phyloP scores from a whole-genome alignment of 495 filamentous ascomycete genomes.

The Astrothelium subdiscretum region DNA sequence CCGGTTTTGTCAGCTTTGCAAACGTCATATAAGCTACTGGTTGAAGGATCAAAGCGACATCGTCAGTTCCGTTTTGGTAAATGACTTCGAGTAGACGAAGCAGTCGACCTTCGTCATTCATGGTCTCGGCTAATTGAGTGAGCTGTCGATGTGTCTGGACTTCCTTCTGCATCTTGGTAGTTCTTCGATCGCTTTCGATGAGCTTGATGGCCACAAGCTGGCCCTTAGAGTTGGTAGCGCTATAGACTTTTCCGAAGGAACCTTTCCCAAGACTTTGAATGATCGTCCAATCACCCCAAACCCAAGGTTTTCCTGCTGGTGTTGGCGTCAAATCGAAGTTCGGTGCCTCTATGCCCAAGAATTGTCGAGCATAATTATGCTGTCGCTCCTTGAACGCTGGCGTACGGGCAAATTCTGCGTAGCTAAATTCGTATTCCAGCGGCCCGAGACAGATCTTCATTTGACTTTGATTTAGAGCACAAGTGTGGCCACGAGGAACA shows the following conservation, averaged over 20 bases:
- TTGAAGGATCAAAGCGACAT: background rate
- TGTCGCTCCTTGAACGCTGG: background rate
- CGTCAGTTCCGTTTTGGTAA: background rate
- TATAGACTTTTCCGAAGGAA: background rate
- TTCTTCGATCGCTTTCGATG: background rate
- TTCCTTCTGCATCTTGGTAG: background rate
- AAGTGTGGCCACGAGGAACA: background rate
- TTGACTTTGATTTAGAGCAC: background rate
- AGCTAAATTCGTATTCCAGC: background rate
- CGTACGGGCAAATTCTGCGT: background rate
- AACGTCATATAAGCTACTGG: background rate
- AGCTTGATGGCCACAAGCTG: background rate
- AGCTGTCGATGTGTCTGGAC: background rate
- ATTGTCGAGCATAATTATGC: background rate
- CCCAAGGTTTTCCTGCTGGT: background rate
- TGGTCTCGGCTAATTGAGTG: background rate
- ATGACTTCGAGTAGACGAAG: background rate
- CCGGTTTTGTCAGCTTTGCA: background rate
- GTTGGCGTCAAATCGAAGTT: background rate
- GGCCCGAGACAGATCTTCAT: background rate
- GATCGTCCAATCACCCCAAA: background rate
- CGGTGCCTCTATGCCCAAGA: background rate
- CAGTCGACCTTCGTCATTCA: background rate
- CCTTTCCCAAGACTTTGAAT: background rate
- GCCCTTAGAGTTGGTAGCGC: background rate